Evolutionary conservation across 2,329 filamentous ascomycete species (phyloP), one percentile per base, ranked within the genome.

Genomic region (Leptographium flavum): DNA sequence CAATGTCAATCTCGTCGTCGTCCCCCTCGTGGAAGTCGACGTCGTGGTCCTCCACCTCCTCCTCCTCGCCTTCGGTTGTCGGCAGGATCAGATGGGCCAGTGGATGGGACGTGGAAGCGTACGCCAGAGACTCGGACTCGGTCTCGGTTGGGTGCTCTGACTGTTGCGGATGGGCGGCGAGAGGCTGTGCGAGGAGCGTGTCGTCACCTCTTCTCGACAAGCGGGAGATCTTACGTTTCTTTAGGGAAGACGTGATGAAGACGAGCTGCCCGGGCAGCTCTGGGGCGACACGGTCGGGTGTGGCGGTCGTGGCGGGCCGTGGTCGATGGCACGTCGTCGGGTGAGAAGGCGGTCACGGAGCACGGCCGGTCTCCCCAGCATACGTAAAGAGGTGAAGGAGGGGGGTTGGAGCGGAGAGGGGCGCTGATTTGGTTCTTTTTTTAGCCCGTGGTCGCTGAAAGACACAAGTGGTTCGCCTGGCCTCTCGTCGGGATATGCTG

Each of bases 211-310:
- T 48, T 39, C 42, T 52, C 51, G 63, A 60, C 58, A 63, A 66
- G 55, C 67, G 70, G 58, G 67, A 68, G 57, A 81, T 73, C 73
- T 76, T 81, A 70, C 76, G 72, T 76, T 81, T 81, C 76, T 81
- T 81, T 72, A 67, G 70, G 68, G 75, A 80, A 76, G 76, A 80
- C 77, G 77, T 81, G 64, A 72, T 81, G 77, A 73, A 69, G 15
- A 70, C 65, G 77, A 81, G 77, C 77, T 79, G 76, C 76, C 61
- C 61, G 55, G 56, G 74, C 74, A 78, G 74, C 74, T 78, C 74
- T 63, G 56, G 58, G 53, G 47, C 52, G 55, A 51, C 54, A 40
- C 45, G 17, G 31, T 9, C 19, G 7, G 19, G 14, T 9, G 5
- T 5, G 35, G 27, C 25, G 13, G 30, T 17, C 13, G 25, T 15